These are phyloP conservation scores for Acrocalymma vagum DNA, from an alignment of 2,329 filamentous ascomycete genomes.

Conservation along the genomic window DNA sequence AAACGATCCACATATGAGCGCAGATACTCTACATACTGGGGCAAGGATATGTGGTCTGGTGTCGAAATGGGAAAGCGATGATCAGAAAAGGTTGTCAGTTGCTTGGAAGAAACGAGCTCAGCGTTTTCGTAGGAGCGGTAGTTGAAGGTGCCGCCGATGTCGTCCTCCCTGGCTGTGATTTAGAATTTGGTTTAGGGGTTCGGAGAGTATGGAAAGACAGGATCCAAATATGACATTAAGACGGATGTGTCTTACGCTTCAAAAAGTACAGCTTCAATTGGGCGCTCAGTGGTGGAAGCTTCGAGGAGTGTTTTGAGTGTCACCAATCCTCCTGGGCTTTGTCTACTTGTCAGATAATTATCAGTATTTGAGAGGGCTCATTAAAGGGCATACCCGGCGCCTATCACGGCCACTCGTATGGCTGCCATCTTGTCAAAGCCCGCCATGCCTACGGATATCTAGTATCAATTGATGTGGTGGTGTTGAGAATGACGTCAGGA, in stretches of 20 bases:
- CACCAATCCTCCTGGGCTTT: conserved; percentile 34
- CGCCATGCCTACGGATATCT: conserved; percentile 14
- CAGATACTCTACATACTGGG: conserved; percentile 42
- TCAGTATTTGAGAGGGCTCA: conserved; percentile 2
- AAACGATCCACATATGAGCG: conserved; percentile 37
- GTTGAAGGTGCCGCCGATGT: conserved; percentile 59
- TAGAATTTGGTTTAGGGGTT: conserved; percentile 1
- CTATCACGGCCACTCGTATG: conserved; percentile 38
- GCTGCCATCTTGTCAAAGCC: conserved; percentile 20
- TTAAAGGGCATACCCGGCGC: conserved; percentile 30
- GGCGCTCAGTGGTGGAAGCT: conserved; percentile 37
- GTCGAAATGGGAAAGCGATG: conserved; percentile 53
- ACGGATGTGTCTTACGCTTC: conserved; percentile 44
- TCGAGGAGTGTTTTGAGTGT: conserved; percentile 41
- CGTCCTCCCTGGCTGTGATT: conserved; percentile 36
- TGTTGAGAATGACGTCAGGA: no score
- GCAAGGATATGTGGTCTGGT: conserved; percentile 44
- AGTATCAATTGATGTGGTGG: no score
- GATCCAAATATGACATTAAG: neutral
- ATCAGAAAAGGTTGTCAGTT: conserved; percentile 61
- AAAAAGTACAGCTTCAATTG: conserved; percentile 55
- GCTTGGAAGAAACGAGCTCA: conserved; percentile 61
- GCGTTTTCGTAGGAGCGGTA: conserved; percentile 59
- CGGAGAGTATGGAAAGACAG: neutral
- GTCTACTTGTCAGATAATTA: no score